phyloP scores from a whole-genome alignment of 2,329 filamentous ascomycete genomes.

The Cytospora leucostoma region DNA sequence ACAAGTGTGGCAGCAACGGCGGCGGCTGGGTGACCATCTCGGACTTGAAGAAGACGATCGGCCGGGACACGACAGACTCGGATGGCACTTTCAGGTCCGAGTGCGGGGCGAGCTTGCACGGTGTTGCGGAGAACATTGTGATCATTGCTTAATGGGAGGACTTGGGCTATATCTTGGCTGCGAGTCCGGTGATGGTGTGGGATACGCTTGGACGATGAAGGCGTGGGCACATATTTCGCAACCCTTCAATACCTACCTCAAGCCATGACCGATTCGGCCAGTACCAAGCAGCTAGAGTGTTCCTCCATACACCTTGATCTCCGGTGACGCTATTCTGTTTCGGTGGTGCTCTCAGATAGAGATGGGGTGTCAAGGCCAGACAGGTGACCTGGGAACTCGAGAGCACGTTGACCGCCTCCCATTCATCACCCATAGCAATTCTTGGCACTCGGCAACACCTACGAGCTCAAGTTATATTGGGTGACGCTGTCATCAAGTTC shows the following conservation, averaged over 20 bases:
- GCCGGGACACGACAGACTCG: constrained; percentile 25
- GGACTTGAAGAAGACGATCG: constrained; percentile 24
- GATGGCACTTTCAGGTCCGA: constrained; percentile 24
- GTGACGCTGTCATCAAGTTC: constrained; percentile 43
- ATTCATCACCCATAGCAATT: neutral
- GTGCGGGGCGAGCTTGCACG: constrained; percentile 21
- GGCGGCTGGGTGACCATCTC: constrained; percentile 26
- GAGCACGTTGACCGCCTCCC: neutral
- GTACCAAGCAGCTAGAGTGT: neutral
- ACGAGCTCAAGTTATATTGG: constrained; percentile 36
- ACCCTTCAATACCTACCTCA: neutral
- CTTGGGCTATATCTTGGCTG: neutral
- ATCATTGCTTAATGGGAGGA: neutral
- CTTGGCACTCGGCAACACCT: neutral
- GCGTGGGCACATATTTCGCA: constrained; percentile 19
- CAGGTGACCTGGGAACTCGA: neutral
- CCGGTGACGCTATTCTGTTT: neutral
- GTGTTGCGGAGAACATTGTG: constrained; percentile 19
- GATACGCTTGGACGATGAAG: constrained; percentile 11
- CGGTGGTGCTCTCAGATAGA: neutral
- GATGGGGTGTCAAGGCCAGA: neutral
- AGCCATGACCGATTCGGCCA: neutral
- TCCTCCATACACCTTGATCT: neutral
- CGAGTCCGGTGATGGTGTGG: neutral
- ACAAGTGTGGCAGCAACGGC: constrained; percentile 22